A percentile compares a stretch with the other conserved stretches of the same genome.
phyloP scores from a whole-genome alignment of 139 green algal genomes.

The Chlamydomonas sp. region DNA sequence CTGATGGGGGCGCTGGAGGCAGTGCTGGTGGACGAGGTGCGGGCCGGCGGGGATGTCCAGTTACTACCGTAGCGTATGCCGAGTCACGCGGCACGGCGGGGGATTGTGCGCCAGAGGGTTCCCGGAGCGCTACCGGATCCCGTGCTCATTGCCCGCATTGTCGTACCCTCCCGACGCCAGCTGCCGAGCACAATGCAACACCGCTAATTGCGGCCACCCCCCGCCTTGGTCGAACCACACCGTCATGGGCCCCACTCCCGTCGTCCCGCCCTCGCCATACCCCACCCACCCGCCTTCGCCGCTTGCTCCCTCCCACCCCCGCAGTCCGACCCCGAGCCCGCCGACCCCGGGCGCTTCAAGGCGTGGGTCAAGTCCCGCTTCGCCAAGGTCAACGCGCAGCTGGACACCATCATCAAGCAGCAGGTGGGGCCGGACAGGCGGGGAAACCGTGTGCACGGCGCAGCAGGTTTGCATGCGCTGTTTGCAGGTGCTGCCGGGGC shows the following conservation, averaged over 20 bases:
- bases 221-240: too few species aligned
- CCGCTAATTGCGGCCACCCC: too few species aligned
- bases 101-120: neutral
- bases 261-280: neutral
- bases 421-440: neutral
- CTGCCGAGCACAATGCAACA: too few species aligned
- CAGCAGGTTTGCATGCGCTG: neutral
- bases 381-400: neutral
- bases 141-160: too few species aligned
- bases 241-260: neutral
- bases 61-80: neutral
- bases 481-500: neutral
- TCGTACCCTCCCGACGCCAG: too few species aligned
- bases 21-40: constrained; percentile 22
- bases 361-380: constrained; percentile 29
- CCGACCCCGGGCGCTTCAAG: constrained; percentile 29
- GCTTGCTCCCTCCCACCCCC: neutral
- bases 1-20: constrained; percentile 42
- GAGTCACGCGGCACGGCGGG: neutral
- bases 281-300: neutral
- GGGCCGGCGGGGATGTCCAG: neutral
- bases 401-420: constrained; percentile 26
- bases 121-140: neutral
- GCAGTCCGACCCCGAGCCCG: constrained; percentile 14
- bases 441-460: neutral